Evolutionary conservation across 768 basidiomycete species (phyloP).

Genomic region (Auricularia sp.): DNA sequence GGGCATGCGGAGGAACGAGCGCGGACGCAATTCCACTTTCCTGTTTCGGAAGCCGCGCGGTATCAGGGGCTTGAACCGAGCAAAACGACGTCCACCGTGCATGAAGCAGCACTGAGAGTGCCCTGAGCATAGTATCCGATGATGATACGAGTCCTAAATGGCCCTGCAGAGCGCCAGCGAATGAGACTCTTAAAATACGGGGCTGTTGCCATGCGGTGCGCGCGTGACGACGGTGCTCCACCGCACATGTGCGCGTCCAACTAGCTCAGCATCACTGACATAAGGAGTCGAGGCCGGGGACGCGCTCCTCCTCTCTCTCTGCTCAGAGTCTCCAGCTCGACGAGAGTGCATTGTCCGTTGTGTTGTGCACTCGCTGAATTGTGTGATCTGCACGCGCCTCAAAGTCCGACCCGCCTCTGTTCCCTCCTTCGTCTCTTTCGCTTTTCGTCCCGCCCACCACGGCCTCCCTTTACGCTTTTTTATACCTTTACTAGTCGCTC

Average conservation of each 20-base stretch:
- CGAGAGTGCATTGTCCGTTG: too few species aligned
- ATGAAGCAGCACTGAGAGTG: too few species aligned
- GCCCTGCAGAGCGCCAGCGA: background rate
- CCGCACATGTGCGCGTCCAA: background rate
- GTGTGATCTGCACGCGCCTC: background rate
- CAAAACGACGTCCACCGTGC: too few species aligned
- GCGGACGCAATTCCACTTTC: too few species aligned
- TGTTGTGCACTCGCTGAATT: background rate
- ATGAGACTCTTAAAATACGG: background rate
- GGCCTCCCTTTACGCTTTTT: background rate
- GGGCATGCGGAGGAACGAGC: too few species aligned
- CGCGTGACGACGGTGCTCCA: background rate
- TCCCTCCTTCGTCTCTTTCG: background rate
- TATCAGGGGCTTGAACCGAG: too few species aligned
- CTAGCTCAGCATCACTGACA: background rate
- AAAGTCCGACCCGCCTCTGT: background rate
- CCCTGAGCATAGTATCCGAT: background rate
- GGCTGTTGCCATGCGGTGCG: background rate
- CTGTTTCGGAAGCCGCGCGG: too few species aligned
- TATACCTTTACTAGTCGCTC: background rate
- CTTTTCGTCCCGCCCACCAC: background rate
- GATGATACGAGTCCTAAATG: background rate
- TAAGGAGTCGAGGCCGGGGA: too few species aligned
- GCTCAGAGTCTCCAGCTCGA: too few species aligned
- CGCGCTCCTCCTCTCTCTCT: too few species aligned